phyloP scores from a whole-genome alignment of 306 rosid genomes.

The Begonia loranthoides region DNA sequence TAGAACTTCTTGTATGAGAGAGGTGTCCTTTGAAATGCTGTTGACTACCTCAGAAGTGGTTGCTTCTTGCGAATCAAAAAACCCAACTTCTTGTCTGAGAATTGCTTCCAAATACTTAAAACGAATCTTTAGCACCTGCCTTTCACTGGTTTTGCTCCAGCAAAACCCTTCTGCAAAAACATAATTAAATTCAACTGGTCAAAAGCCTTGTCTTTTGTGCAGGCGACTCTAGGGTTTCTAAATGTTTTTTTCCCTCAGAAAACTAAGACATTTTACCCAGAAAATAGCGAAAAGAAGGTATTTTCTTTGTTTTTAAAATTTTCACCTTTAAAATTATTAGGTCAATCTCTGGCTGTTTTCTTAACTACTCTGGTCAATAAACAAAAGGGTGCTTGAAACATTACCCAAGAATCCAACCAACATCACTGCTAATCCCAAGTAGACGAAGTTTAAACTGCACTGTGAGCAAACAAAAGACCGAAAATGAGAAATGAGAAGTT shows the following conservation, averaged over 20 bases:
- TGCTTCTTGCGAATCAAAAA: slow-evolving; percentile 79
- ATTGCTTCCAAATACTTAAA: slow-evolving; percentile 86
- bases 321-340: background rate
- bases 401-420: slow-evolving; percentile 86
- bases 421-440: slow-evolving; percentile 89
- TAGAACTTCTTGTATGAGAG: slow-evolving; percentile 77
- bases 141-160: slow-evolving; percentile 97
- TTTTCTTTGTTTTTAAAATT: too few relatives aligned
- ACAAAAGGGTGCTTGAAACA: slow-evolving; percentile 9
- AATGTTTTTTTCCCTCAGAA: too few relatives aligned
- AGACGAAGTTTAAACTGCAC: slow-evolving; percentile 91
- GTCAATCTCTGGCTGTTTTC: too few relatives aligned
- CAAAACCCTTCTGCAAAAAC: slow-evolving; percentile 71
- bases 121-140: slow-evolving; percentile 71
- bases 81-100: slow-evolving; percentile 82
- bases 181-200: background rate
- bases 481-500: background rate
- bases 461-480: slow-evolving; percentile 19
- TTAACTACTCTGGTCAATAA: too few relatives aligned
- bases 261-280: too few relatives aligned
- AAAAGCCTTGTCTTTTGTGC: too few relatives aligned
- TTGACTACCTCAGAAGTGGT: slow-evolving; percentile 72
- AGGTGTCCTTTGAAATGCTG: slow-evolving; percentile 78
- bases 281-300: too few relatives aligned
- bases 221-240: too few relatives aligned